Base-by-base conservation (phyloP, 2,329 filamentous ascomycete species). In the Sordariomycetes sp. region DNA sequence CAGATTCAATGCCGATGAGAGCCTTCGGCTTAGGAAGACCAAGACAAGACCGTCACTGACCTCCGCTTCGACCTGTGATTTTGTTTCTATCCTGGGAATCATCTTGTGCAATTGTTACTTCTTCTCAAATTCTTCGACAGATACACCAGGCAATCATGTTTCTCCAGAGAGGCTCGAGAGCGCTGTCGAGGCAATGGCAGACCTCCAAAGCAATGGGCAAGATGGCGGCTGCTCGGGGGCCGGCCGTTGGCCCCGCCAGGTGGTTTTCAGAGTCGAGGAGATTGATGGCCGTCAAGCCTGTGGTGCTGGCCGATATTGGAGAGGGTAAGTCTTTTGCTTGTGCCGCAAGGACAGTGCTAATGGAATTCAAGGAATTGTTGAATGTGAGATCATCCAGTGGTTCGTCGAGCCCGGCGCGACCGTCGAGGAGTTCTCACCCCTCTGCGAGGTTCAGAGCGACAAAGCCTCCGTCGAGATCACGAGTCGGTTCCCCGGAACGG, bases 351-450 rank as follows among this genome's bases (percentile, higher is more conserved):
- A 15, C 9, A 23, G 10, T 17, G 14, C 18, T 18, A 30, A 19
- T 26, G 17, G 4, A 31, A 16, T 5, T 14, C 27, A 47, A 92
- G 92, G 92, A 36, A 98, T 96, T 51, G 88, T 92, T 54, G 92
- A 98, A 64, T 94, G 92, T 53, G 92, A 98, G 61, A 86, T 98
- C 51, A 96, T 96, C 50, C 92, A 98, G 66, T 98, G 92, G 92
- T 98, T 96, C 57, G 90, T 98, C 45, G 83, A 95, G 61, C 87
- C 93, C 32, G 90, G 88, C 38, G 92, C 92, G 23, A 80, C 84
- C 38, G 88, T 98, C 48, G 88, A 98, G 64, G 90, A 98, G 65
- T 98, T 94, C 72, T 92, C 93, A 47, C 92, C 90, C 39, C 72
- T 98, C 30, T 98, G 92, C 63, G 92, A 98, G 64, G 93, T 98